Evolutionary conservation across 2,329 filamentous ascomycete species (phyloP).

Genomic region (Chrysosporium keratinophilum): DNA sequence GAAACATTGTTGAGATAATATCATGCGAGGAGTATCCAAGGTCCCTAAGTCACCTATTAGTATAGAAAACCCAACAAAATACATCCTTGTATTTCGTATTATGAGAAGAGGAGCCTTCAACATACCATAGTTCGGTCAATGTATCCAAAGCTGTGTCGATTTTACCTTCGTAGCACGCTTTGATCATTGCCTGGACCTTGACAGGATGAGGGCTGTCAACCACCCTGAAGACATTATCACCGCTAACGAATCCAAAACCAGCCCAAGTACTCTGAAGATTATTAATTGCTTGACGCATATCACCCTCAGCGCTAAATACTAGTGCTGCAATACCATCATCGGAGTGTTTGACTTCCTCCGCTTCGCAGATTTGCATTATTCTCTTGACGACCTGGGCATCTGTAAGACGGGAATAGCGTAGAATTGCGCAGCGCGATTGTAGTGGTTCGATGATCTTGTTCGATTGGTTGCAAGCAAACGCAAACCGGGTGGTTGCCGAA

Average conservation of each 20-base stretch:
- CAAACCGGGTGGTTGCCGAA: conserved; percentile 88
- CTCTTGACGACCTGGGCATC: conserved; percentile 88
- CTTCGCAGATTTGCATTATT: conserved; percentile 81
- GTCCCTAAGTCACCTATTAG: conserved; percentile 39
- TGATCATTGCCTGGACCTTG: conserved; percentile 97
- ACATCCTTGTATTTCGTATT: too few relatives aligned
- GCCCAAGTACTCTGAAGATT: conserved; percentile 89
- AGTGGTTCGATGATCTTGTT: conserved; percentile 99
- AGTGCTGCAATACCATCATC: conserved; percentile 93
- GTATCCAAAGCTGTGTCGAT: conserved; percentile 78
- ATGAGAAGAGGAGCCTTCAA: background rate
- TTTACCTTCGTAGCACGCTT: conserved; percentile 87
- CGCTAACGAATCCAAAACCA: conserved; percentile 92
- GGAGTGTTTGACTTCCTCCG: conserved; percentile 78
- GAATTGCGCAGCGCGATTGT: conserved; percentile 89
- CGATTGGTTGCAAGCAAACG: conserved; percentile 95
- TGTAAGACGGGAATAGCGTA: conserved; percentile 84
- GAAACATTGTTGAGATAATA: conserved; percentile 98
- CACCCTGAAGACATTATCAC: conserved; percentile 95
- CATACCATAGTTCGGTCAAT: conserved; percentile 75
- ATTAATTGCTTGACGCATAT: conserved; percentile 99
- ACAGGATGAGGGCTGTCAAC: conserved; percentile 95
- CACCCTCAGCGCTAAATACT: conserved; percentile 92
- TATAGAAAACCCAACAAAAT: background rate
- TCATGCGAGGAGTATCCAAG: conserved; percentile 97